phyloP scores from a whole-genome alignment of 805 yeast species.

The Pichia membranifaciens region DNA sequence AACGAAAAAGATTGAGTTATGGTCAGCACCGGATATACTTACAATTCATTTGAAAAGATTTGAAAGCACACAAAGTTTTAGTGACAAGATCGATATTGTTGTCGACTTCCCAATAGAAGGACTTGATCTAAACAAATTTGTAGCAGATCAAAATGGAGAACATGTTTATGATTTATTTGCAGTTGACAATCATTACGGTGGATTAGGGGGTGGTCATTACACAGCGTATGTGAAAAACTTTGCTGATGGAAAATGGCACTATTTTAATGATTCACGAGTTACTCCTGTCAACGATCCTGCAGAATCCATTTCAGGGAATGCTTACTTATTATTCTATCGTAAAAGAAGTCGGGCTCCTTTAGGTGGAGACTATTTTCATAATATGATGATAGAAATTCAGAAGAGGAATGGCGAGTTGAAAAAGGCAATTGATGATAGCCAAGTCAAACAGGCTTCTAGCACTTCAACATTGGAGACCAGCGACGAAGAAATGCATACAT shows the following conservation, averaged over 20 bases:
- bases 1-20: slow-evolving; percentile 80
- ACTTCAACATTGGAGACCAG: background rate
- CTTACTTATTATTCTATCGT: slow-evolving; percentile 81
- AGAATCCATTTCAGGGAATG: slow-evolving; percentile 65
- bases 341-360: slow-evolving; percentile 38
- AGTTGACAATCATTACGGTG: slow-evolving; percentile 94
- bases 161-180: slow-evolving; percentile 79
- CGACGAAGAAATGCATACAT: slow-evolving; percentile 6
- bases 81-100: slow-evolving; percentile 82
- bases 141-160: slow-evolving; percentile 35
- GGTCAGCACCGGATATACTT: slow-evolving; percentile 91
- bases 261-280: slow-evolving; percentile 82
- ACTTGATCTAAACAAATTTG: slow-evolving; percentile 62
- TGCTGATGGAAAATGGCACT: slow-evolving; percentile 76
- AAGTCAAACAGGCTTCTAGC: background rate
- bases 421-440: slow-evolving; percentile 3
- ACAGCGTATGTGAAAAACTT: slow-evolving; percentile 84
- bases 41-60: slow-evolving; percentile 88
- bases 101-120: slow-evolving; percentile 86
- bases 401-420: slow-evolving; percentile 14
- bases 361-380: slow-evolving; percentile 44
- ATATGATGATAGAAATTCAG: slow-evolving; percentile 37
- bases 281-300: slow-evolving; percentile 48
- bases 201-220: slow-evolving; percentile 96
- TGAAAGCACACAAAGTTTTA: slow-evolving; percentile 73